Base-by-base conservation (phyloP, 108 stramenopile species). In the Thalassiosira profunda region DNA sequence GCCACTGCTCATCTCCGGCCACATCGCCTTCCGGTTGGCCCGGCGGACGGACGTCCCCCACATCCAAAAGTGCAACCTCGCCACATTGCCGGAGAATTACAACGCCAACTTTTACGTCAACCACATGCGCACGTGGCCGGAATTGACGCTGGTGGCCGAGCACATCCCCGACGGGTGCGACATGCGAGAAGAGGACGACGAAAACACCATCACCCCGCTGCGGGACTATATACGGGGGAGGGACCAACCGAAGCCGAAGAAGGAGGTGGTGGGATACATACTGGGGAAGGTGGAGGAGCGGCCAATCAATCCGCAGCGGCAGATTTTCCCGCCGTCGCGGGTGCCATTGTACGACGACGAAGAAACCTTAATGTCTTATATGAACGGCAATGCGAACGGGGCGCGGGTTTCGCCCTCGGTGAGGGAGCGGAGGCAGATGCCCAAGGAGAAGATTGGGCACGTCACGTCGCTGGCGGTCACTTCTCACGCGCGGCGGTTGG, bases 81-180 rank as follows among this genome's bases (percentile, higher is more conserved):
- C 91, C 1, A 88, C 91, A 15, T 51, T 96, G 49, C 96, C 96
- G 20, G 96, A 96, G 61, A 96, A 96, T 61, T 96, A 96, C 82
- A 87, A 90, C 48, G 40, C 82, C 25, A 70, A 89, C 35, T 96
- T 96, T 52, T 94, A 94, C 44, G 59, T 55, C 21, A 77, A 86
- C 44, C 96, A 96, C 59, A 67, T 96, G 54, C 73, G 86, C 15
- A 70, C 81, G 21, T 96, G 93, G 93, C 93, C 93, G 1, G 86
- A 94, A 46, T 62, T 96, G 35, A 76, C 91, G 7, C 38, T 94
- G 28, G 96, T 96, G 35, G 91, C 86, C 1, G 93, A 96, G 41
- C 83, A 84, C 42, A 49, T 86, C 1, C 72, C 78, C 17, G 67
- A 76, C 40, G 67, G 37, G 17, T 60, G 11, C 1, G 34, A 36